A percentile compares a stretch with the other conserved stretches of the same genome.
Conservation (phyloP, 2,329 filamentous ascomycete genomes). For the Nectriaceae sp. region DNA sequence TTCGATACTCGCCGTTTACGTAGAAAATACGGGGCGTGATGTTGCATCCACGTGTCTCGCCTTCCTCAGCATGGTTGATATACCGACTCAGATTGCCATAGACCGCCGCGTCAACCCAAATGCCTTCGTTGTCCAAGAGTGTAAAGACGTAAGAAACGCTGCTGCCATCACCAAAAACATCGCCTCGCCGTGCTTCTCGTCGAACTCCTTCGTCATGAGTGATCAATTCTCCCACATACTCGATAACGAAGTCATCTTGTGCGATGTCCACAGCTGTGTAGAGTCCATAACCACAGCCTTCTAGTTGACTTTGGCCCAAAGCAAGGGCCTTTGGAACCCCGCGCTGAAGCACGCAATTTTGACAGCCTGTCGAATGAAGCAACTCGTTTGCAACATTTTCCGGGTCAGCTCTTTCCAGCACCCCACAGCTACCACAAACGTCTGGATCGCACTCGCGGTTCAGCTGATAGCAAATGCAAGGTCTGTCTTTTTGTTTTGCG, state of each 20-base stretch:
- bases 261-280: conserved; percentile 70
- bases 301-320: conserved; percentile 69
- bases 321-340: conserved; percentile 65
- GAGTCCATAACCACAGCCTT: conserved; percentile 71
- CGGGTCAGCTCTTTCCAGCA: conserved; percentile 67
- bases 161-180: conserved; percentile 58
- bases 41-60: conserved; percentile 56
- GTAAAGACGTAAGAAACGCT: conserved; percentile 68
- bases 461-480: conserved; percentile 71
- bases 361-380: conserved; percentile 62
- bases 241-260: conserved; percentile 73
- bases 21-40: conserved; percentile 67
- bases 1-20: conserved; percentile 75
- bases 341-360: conserved; percentile 73
- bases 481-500: conserved; percentile 55
- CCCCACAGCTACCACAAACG: conserved; percentile 72
- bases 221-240: conserved; percentile 80
- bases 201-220: conserved; percentile 69
- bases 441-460: conserved; percentile 81
- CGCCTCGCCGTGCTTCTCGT: conserved; percentile 61
- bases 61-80: conserved; percentile 72
- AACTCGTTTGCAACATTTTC: conserved; percentile 62
- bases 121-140: conserved; percentile 59
- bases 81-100: conserved; percentile 82
- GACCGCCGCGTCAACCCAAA: conserved; percentile 73